A percentile compares a stretch with the other conserved stretches of the same genome.
These are phyloP conservation scores for Cadophora gregata DNA, from an alignment of 2,329 filamentous ascomycete species.

Conservation along the genomic window DNA sequence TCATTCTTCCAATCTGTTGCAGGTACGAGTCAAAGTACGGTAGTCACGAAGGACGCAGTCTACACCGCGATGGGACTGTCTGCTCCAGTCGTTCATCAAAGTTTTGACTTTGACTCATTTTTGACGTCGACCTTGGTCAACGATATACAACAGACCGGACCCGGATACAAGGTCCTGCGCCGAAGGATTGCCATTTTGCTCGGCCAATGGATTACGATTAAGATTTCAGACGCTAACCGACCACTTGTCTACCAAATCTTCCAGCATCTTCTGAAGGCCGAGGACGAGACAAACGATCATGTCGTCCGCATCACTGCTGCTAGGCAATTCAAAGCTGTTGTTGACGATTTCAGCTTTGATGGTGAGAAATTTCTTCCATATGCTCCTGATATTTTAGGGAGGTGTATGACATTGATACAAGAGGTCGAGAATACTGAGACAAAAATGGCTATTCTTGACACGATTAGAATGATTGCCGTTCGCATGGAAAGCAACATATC, in stretches of 20 bases:
- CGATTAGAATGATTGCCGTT: constrained; percentile 79
- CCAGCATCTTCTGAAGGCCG: constrained; percentile 79
- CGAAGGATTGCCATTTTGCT: constrained; percentile 88
- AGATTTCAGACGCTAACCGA: constrained; percentile 70
- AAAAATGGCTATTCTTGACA: constrained; percentile 88
- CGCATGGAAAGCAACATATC: constrained; percentile 77
- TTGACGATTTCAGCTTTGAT: constrained; percentile 85
- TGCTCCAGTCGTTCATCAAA: constrained; percentile 73
- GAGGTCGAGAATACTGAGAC: constrained; percentile 85
- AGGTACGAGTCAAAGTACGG: constrained; percentile 63
- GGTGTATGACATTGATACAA: constrained; percentile 78
- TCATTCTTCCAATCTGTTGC: constrained; percentile 83
- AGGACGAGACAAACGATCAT: constrained; percentile 82
- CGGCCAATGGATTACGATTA: constrained; percentile 86
- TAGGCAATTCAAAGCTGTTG: constrained; percentile 78
- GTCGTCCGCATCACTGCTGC: constrained; percentile 93
- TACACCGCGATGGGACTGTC: constrained; percentile 92
- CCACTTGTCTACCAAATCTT: constrained; percentile 87
- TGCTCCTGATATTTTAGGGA: constrained; percentile 73
- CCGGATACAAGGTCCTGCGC: constrained; percentile 79
- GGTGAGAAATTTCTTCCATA: constrained; percentile 77
- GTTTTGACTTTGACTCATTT: constrained; percentile 84
- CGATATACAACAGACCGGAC: constrained; percentile 72
- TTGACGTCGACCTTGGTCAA: constrained; percentile 75
- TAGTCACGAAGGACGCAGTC: constrained; percentile 89